These are phyloP conservation scores for Phytophthora sp. DNA, from an alignment of 352 stramenopile genomes.

Conservation along the genomic window DNA sequence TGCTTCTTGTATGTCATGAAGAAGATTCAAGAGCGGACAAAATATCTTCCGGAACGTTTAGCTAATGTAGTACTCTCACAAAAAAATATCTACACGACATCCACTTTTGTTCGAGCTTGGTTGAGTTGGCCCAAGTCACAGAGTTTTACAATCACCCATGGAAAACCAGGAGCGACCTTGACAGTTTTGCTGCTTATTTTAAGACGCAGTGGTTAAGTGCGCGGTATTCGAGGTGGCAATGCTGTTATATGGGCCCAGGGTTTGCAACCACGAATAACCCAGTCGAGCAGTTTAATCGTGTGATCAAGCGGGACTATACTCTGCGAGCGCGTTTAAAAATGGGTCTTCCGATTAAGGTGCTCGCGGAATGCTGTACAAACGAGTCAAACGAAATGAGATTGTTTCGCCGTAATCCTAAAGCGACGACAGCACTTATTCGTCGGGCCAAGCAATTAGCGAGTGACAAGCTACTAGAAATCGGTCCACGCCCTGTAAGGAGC, in stretches of 20 bases:
- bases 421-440: not conserved
- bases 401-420: not conserved
- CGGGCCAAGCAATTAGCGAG: not conserved
- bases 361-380: not conserved
- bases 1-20: too few relatives aligned
- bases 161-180: not conserved
- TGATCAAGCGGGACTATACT: constrained; percentile 26
- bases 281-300: constrained; percentile 24
- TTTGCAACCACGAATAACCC: constrained; percentile 28
- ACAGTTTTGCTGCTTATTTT: constrained; percentile 14
- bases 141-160: not conserved
- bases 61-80: not conserved
- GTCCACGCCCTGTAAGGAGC: too few relatives aligned
- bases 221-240: constrained; percentile 21
- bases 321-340: constrained; percentile 10
- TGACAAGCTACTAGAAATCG: too few relatives aligned
- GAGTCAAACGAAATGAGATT: not conserved
- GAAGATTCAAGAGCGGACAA: constrained; percentile 13
- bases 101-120: constrained; percentile 9
- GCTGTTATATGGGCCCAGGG: constrained; percentile 3
- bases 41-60: not conserved
- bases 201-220: constrained; percentile 7
- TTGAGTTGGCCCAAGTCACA: not conserved
- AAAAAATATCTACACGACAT: constrained; percentile 35
- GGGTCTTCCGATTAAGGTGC: not conserved